phyloP scores from a whole-genome alignment of 1,284 basidiomycete species.

The Irpex lacteus region DNA sequence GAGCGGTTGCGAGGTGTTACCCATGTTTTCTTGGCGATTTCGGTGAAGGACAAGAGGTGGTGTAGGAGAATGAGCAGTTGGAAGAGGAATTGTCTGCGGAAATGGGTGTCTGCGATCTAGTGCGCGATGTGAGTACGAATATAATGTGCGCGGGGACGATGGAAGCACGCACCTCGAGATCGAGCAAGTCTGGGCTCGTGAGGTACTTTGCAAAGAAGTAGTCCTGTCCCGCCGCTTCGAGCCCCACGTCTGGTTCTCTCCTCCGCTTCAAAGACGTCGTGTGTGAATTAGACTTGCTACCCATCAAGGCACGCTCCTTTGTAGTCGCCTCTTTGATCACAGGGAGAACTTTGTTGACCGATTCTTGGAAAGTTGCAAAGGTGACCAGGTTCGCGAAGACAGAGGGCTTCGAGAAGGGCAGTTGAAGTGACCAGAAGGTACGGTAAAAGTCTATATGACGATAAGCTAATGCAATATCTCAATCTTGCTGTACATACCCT shows the following conservation, averaged over 20 bases:
- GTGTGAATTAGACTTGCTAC: conserved; percentile 46
- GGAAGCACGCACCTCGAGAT: conserved; percentile 66
- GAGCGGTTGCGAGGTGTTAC: conserved; percentile 62
- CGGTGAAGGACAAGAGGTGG: conserved; percentile 78
- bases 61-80: conserved; percentile 83
- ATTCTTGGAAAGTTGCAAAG: conserved; percentile 63
- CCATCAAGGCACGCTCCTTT: conserved; percentile 81
- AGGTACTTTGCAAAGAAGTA: conserved; percentile 93
- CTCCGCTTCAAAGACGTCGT: conserved; percentile 55
- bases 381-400: conserved; percentile 53
- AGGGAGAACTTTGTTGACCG: conserved; percentile 68
- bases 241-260: conserved; percentile 51
- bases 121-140: not conserved
- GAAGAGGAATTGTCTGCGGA: conserved; percentile 88
- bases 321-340: conserved; percentile 81
- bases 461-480: not conserved
- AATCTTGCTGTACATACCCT: conserved; percentile 43
- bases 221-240: conserved; percentile 50
- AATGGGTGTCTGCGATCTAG: conserved; percentile 83
- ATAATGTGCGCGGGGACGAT: not conserved
- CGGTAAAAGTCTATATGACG: conserved; percentile 68
- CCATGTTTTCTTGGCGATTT: conserved; percentile 62
- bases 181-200: conserved; percentile 81
- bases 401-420: conserved; percentile 71
- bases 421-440: conserved; percentile 83